Conservation (phyloP, 768 basidiomycete species). For the Paxillus involutus region DNA sequence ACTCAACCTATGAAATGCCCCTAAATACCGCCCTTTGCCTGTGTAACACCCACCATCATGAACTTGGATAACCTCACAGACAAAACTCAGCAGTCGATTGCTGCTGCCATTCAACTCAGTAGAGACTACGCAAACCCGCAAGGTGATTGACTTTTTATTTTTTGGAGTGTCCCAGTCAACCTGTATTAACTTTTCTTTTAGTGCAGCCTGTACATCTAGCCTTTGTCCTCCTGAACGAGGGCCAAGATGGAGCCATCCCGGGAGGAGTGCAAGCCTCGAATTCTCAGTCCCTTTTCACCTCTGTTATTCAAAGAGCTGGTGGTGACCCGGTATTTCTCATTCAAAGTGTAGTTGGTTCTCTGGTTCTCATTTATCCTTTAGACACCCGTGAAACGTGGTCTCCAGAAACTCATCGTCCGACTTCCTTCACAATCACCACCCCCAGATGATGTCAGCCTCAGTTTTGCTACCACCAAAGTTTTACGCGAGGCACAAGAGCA, state of each 20-base stretch:
- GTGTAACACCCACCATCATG: conserved; percentile 15
- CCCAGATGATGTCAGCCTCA: conserved; percentile 75
- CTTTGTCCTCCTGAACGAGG: conserved; percentile 76
- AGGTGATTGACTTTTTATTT: conserved; percentile 41
- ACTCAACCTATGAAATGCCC: background rate
- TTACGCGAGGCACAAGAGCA: conserved; percentile 74
- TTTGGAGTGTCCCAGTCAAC: background rate
- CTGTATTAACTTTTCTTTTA: conserved; percentile 26
- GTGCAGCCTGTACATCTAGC: conserved; percentile 86
- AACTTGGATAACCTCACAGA: conserved; percentile 80
- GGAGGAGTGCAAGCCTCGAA: conserved; percentile 25
- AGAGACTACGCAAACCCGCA: conserved; percentile 84
- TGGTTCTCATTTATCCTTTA: conserved; percentile 23
- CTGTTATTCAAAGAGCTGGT: conserved; percentile 79
- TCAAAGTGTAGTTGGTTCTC: background rate
- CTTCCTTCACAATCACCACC: conserved; percentile 83
- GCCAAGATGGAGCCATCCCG: conserved; percentile 37
- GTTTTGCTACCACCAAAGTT: conserved; percentile 55
- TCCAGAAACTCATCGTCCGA: conserved; percentile 78
- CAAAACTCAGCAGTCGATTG: conserved; percentile 69
- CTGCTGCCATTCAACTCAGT: conserved; percentile 75
- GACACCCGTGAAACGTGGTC: conserved; percentile 60
- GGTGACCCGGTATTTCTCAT: conserved; percentile 67
- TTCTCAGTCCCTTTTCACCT: conserved; percentile 67
- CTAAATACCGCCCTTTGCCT: background rate